Evolutionary conservation across 2,329 filamentous ascomycete genomes (phyloP).

Genomic region (Lasiodiplodia hormozganensis): DNA sequence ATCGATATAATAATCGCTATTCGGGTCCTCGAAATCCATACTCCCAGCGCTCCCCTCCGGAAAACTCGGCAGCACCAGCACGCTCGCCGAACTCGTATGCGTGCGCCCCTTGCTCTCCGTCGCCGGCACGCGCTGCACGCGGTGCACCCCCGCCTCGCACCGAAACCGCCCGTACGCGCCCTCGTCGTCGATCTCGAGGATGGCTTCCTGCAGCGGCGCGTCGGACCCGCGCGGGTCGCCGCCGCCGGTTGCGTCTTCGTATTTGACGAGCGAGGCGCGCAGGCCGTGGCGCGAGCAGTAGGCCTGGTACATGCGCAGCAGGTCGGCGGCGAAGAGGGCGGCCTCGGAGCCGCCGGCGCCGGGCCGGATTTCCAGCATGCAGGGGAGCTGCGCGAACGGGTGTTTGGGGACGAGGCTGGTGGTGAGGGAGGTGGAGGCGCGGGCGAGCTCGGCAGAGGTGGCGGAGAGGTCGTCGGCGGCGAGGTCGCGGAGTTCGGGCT

Average conservation of each 20-base stretch:
- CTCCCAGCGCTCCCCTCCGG: constrained; percentile 61
- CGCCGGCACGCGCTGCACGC: constrained; percentile 89
- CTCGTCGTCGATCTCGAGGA: constrained; percentile 78
- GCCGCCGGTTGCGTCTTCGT: constrained; percentile 74
- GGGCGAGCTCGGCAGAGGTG: constrained; percentile 67
- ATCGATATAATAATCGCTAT: constrained; percentile 90
- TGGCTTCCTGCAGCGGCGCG: constrained; percentile 79
- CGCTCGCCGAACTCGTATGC: constrained; percentile 90
- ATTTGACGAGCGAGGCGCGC: constrained; percentile 74
- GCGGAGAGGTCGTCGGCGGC: constrained; percentile 73
- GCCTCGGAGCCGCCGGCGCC: constrained; percentile 93
- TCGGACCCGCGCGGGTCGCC: constrained; percentile 65
- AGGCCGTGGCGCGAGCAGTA: constrained; percentile 76
- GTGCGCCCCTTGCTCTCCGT: constrained; percentile 92
- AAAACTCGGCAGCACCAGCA: constrained; percentile 90
- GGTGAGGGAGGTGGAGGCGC: constrained; percentile 72
- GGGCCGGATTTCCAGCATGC: constrained; percentile 88
- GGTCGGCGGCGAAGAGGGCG: constrained; percentile 83
- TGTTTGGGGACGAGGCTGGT: constrained; percentile 83
- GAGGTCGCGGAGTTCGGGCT: constrained; percentile 65
- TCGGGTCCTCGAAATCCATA: constrained; percentile 72
- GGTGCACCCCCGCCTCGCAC: constrained; percentile 90
- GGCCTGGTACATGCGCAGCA: constrained; percentile 87
- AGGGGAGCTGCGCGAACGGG: constrained; percentile 87
- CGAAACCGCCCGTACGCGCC: constrained; percentile 84